Conservation (phyloP, 768 basidiomycete genomes). For the Trametes coccinea region DNA sequence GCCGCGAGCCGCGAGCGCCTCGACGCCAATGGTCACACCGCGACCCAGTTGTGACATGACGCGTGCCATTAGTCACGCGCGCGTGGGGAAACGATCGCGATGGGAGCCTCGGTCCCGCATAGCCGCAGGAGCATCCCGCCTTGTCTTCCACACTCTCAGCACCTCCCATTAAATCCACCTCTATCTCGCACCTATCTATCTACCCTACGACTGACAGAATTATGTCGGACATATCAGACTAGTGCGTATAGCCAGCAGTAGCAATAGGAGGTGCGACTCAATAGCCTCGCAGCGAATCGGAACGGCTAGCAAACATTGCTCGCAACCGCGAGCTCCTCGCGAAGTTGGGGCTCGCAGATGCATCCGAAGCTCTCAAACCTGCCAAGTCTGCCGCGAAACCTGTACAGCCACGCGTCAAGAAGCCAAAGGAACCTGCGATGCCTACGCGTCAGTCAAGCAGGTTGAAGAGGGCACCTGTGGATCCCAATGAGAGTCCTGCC, state of each 20-base stretch:
- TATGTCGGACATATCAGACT: conserved; percentile 25
- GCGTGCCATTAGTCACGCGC: conserved; percentile 13
- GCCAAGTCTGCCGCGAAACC: conserved; percentile 53
- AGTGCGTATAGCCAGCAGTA: conserved; percentile 9
- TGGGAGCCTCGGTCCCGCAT: background rate
- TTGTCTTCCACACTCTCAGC: conserved; percentile 3
- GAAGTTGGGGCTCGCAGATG: conserved; percentile 56
- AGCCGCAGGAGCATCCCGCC: background rate
- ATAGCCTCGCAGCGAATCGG: conserved; percentile 50
- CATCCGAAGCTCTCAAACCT: conserved; percentile 34
- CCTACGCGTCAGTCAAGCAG: conserved; percentile 72
- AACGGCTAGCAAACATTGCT: conserved; percentile 80
- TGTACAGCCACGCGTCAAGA: conserved; percentile 52
- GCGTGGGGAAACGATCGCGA: conserved; percentile 1
- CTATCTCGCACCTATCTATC: background rate
- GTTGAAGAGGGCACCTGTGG: conserved; percentile 47
- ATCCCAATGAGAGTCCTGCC: conserved; percentile 65
- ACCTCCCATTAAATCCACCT: background rate
- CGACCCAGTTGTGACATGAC: conserved; percentile 15
- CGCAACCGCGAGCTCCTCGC: conserved; percentile 76
- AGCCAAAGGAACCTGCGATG: conserved; percentile 44
- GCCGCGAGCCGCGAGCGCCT: too few relatives aligned
- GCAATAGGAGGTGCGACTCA: background rate
- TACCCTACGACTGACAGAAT: background rate
- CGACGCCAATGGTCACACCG: conserved; percentile 22